Evolutionary conservation across 2,329 filamentous ascomycete species (phyloP).

Genomic region (Mycogone perniciosa): DNA sequence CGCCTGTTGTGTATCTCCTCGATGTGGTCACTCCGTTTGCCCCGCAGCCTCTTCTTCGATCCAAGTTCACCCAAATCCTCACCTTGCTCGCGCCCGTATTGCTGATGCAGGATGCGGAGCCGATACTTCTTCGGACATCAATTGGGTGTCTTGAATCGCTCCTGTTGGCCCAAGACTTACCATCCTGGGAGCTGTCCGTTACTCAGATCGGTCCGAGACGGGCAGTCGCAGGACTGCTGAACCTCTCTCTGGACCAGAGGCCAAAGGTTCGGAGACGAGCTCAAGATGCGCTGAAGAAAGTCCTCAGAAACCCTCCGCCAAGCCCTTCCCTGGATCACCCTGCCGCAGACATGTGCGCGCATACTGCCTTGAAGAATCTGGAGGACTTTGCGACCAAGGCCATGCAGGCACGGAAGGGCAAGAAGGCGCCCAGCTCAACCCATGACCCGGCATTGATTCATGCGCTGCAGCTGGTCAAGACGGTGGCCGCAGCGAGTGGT

Average conservation of each 20-base stretch:
- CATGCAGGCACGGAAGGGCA: constrained; percentile 53
- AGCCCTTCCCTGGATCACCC: constrained; percentile 92
- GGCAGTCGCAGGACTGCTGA: constrained; percentile 79
- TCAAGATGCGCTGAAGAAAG: constrained; percentile 77
- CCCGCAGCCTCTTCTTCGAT: constrained; percentile 78
- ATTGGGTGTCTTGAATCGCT: constrained; percentile 94
- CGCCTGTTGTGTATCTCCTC: constrained; percentile 89
- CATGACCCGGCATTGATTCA: constrained; percentile 86
- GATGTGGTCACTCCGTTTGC: constrained; percentile 83
- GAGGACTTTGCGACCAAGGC: constrained; percentile 64
- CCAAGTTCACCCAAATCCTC: constrained; percentile 93
- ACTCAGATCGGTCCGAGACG: constrained; percentile 79
- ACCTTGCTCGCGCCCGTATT: constrained; percentile 78
- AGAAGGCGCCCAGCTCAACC: constrained; percentile 53
- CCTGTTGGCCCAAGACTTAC: constrained; percentile 77
- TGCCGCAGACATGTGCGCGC: constrained; percentile 91
- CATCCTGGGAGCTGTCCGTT: constrained; percentile 80
- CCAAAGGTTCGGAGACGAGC: constrained; percentile 93
- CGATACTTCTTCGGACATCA: constrained; percentile 76
- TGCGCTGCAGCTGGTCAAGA: constrained; percentile 85
- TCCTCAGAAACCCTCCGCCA: constrained; percentile 79
- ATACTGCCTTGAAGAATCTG: constrained; percentile 77
- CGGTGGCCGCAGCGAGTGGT: constrained; percentile 75
- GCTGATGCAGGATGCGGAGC: constrained; percentile 73
- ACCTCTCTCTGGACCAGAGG: constrained; percentile 75